Conservation (phyloP, 1,284 basidiomycete genomes). For the Erythrobasidium hasegawianum region DNA sequence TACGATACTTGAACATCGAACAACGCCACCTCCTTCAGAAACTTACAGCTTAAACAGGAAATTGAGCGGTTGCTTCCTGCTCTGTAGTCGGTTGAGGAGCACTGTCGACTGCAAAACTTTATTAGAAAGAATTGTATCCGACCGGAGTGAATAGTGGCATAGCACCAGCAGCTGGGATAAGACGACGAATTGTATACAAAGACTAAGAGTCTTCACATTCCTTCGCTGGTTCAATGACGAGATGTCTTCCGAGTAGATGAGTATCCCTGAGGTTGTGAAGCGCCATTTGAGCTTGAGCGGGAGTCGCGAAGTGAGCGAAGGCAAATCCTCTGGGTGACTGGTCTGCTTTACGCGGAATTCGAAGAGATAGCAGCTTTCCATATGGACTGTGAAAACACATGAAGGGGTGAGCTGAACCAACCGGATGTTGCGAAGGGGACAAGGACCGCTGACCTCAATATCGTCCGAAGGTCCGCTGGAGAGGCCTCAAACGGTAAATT, state of each 20-base stretch:
- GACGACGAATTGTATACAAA: too few relatives aligned
- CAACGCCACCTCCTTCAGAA: conserved; percentile 88
- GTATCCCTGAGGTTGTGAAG: conserved; percentile 82
- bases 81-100: conserved; percentile 9
- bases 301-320: conserved; percentile 86
- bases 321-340: conserved; percentile 85
- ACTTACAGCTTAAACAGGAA: conserved; percentile 95
- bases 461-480: conserved; percentile 81
- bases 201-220: too few relatives aligned
- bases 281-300: conserved; percentile 80
- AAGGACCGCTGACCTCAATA: conserved; percentile 75
- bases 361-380: conserved; percentile 84
- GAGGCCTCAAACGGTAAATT: conserved; percentile 95
- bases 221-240: conserved; percentile 66
- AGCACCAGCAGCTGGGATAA: too few relatives aligned
- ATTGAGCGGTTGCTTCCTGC: conserved; percentile 83
- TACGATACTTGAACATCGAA: conserved; percentile 79
- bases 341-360: conserved; percentile 81
- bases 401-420: conserved; percentile 9
- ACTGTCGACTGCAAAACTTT: not conserved
- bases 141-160: too few relatives aligned
- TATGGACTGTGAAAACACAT: conserved; percentile 60
- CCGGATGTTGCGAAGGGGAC: too few relatives aligned
- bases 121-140: too few relatives aligned
- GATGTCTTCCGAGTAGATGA: conserved; percentile 89